Base-by-base conservation (phyloP, 306 rosid genomes). In the Datisca glomerata region DNA sequence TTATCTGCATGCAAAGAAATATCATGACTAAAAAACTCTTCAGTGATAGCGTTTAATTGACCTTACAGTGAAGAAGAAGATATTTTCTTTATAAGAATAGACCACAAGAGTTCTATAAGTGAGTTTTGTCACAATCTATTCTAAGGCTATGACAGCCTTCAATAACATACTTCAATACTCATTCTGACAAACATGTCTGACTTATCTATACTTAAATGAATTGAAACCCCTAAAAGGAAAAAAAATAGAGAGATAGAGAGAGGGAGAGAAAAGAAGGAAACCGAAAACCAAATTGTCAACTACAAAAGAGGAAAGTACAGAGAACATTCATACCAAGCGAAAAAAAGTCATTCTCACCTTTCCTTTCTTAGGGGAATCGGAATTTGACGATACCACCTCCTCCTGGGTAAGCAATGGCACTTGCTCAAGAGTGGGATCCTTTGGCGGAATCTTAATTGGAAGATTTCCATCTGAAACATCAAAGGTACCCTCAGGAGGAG, bases 401-500 rank as follows among this genome's bases (percentile, higher is more conserved):
- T 60, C 69, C 34, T 41, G 70, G 17, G 64, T 22, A 18, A 91
- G 86, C 76, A 91, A 62, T 19, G 94, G 98, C 59, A 59, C 49
- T 60, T 75, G 82, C 36, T 61, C 82, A 33, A 78, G 62, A 8
- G 51, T 6, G 45, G 18, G 63, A 53, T 64, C 50, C 44, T 49
- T 57, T 5, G 36, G 10, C 23, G 49, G 49, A 46, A 3, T 45
- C 64, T 84, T 91, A 36, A 75, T 29, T 48, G 85, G 80, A 64
- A 84, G 59, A 33, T 23, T 59, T 66, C 40, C 63, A 21, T 64
- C 63, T 34, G 68, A 79, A 27, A 76, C 49, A 61, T 91, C 81
- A 71, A 84, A 91, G 49, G 85, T 67, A 46, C 96, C 98, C 65
- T 75, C 98, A 0, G 81, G 78, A 45, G 98, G 98, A 64, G 98